Evolutionary conservation across 169 alveolate species (phyloP).

Genomic region (Fabrea salina): DNA sequence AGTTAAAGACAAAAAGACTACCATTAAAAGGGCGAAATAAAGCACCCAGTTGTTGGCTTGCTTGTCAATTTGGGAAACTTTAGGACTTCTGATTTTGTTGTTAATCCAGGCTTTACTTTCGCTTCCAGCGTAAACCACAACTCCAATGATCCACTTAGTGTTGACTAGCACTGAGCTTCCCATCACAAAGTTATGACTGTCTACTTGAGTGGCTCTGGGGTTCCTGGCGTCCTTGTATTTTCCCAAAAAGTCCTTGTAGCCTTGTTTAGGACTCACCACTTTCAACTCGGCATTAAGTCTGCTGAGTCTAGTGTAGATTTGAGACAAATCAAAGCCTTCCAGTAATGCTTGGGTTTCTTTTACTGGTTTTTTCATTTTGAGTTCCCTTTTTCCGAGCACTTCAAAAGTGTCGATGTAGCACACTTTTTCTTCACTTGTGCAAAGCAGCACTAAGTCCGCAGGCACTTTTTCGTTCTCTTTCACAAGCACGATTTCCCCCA

Average conservation of each 20-base stretch:
- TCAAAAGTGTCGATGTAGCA: neutral
- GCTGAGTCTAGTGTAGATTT: neutral
- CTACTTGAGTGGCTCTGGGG: neutral
- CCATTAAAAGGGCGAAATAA: too few species aligned
- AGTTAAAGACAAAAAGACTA: too few species aligned
- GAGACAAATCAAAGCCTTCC: neutral
- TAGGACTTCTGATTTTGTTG: conserved; percentile 56
- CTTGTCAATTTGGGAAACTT: conserved; percentile 66
- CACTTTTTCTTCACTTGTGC: neutral
- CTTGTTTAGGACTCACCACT: neutral
- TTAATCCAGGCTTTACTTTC: conserved; percentile 87
- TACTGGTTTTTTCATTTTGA: neutral
- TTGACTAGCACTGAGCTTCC: conserved; percentile 87
- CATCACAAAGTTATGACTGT: conserved; percentile 54
- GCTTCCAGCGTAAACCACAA: conserved; percentile 87
- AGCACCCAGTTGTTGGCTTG: too few species aligned
- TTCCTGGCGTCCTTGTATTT: too few species aligned
- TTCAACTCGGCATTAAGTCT: neutral
- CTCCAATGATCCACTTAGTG: conserved; percentile 86
- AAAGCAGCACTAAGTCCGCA: conserved; percentile 64
- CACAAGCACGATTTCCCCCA: conserved; percentile 77
- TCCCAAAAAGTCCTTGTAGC: neutral
- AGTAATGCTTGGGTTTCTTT: conserved; percentile 11
- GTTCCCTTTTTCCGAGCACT: conserved; percentile 5
- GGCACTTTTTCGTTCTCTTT: conserved; percentile 85